Evolutionary conservation across 2,329 filamentous ascomycete genomes (phyloP).

Genomic region (Cucurbitaria berberidis): DNA sequence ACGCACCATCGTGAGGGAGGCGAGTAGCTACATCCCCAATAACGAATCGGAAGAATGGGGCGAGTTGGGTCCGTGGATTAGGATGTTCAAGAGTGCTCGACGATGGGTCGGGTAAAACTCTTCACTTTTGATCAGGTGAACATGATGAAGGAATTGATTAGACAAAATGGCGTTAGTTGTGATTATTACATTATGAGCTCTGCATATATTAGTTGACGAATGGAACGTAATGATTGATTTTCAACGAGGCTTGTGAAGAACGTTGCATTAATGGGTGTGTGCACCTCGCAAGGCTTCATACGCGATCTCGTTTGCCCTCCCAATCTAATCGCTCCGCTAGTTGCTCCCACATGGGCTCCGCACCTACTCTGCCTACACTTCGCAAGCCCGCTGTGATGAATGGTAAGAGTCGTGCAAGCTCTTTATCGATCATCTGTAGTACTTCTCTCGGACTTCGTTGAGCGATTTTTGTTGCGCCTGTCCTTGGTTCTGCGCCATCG

Average conservation of each 20-base stretch:
- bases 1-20: constrained; percentile 81
- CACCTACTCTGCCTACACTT: constrained; percentile 75
- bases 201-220: not conserved
- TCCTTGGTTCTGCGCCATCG: constrained; percentile 9
- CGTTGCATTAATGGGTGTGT: too few species aligned
- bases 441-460: constrained; percentile 41
- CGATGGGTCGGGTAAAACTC: constrained; percentile 76
- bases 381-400: constrained; percentile 77
- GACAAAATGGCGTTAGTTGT: not conserved
- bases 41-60: constrained; percentile 70
- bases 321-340: constrained; percentile 79
- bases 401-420: constrained; percentile 69
- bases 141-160: not conserved
- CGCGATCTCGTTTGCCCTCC: constrained; percentile 27
- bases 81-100: constrained; percentile 86
- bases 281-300: not conserved
- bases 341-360: constrained; percentile 77
- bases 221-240: not conserved
- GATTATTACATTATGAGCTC: not conserved
- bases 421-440: constrained; percentile 63
- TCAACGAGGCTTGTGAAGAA: not conserved
- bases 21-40: constrained; percentile 75
- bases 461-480: not conserved
- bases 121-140: not conserved
- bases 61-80: constrained; percentile 82